phyloP scores from a whole-genome alignment of 2,329 filamentous ascomycete genomes.

The Zelopaecilomyces penicillatus region DNA sequence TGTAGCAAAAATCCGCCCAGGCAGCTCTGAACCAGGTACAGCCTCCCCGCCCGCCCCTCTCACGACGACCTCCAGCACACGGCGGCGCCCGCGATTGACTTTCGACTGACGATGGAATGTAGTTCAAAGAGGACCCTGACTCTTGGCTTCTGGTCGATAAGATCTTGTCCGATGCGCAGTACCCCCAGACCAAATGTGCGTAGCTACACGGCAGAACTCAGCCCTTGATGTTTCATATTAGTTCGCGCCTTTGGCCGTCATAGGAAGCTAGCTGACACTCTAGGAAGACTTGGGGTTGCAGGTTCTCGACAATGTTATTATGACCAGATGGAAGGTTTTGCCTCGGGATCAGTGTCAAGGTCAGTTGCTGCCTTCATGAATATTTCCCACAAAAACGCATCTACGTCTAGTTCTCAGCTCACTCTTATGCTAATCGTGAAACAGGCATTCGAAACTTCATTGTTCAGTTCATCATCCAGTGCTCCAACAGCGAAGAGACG shows the following conservation, averaged over 20 bases:
- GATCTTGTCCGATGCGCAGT: constrained; percentile 86
- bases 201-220: constrained; percentile 13
- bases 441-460: constrained; percentile 97
- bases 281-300: constrained; percentile 77
- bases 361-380: constrained; percentile 21
- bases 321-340: constrained; percentile 97
- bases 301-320: constrained; percentile 95
- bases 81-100: constrained; percentile 1
- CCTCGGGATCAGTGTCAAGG: constrained; percentile 94
- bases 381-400: too few species aligned
- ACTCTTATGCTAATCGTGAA: background rate
- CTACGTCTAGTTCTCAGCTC: too few species aligned
- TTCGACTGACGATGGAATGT: constrained; percentile 8
- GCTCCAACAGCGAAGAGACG: constrained; percentile 81
- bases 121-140: constrained; percentile 99
- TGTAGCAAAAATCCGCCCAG: constrained; percentile 91
- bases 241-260: background rate
- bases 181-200: constrained; percentile 93
- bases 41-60: constrained; percentile 11
- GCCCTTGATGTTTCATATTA: background rate
- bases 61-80: background rate
- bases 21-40: constrained; percentile 84
- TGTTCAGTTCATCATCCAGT: constrained; percentile 95
- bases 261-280: constrained; percentile 17
- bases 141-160: constrained; percentile 96